These are phyloP conservation scores for Omphalotus olearius DNA, from an alignment of 1,284 basidiomycete genomes.

Conservation along the genomic window DNA sequence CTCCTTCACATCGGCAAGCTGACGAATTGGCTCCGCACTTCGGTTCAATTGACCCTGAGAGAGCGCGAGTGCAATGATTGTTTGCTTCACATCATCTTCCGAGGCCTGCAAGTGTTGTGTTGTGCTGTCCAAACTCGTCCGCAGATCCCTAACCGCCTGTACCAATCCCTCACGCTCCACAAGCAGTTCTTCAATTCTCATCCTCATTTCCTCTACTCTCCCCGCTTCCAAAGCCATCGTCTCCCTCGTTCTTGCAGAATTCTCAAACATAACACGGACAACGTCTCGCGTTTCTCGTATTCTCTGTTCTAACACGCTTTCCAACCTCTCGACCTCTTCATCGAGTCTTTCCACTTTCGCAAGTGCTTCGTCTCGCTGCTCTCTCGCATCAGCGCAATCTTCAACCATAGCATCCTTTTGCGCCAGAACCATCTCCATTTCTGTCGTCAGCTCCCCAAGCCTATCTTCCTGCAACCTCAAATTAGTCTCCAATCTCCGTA, in stretches of 20 bases:
- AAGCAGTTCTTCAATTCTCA: background rate
- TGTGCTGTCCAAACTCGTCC: constrained; percentile 2
- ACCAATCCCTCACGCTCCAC: background rate
- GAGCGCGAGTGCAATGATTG: constrained; percentile 28
- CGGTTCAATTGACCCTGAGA: constrained; percentile 18
- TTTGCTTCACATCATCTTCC: constrained; percentile 21
- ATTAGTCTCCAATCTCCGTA: constrained; percentile 68
- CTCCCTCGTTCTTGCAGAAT: constrained; percentile 13
- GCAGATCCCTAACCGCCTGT: background rate
- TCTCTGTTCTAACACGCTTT: constrained; percentile 28
- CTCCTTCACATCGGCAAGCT: constrained; percentile 12
- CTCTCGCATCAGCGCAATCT: constrained; percentile 70
- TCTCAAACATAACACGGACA: constrained; percentile 32
- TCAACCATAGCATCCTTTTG: constrained; percentile 77
- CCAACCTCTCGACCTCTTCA: constrained; percentile 40
- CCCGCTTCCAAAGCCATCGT: constrained; percentile 15
- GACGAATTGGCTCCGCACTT: constrained; percentile 1
- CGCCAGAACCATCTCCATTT: constrained; percentile 57
- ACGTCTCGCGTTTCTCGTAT: constrained; percentile 28
- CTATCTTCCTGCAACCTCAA: constrained; percentile 68
- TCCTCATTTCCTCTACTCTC: constrained; percentile 6
- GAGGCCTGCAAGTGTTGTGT: constrained; percentile 5
- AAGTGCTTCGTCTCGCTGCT: constrained; percentile 60
- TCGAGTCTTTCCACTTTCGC: constrained; percentile 52
- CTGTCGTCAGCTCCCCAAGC: constrained; percentile 57